These are phyloP conservation scores for Cyclostephanos tholiformis DNA, from an alignment of 108 stramenopile species.

Conservation along the genomic window DNA sequence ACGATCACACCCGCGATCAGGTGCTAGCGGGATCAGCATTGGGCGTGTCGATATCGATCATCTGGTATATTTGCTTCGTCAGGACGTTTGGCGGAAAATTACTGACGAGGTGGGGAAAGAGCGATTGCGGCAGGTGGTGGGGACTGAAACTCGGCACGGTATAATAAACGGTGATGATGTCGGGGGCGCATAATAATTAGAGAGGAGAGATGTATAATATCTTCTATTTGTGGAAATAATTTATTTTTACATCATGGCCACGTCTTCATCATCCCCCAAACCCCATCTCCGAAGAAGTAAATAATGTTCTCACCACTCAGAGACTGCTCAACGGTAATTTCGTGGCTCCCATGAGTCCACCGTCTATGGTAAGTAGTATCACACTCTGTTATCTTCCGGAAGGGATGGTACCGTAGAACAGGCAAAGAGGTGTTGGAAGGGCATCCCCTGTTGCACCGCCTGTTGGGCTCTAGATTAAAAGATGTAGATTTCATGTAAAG, in stretches of 20 bases:
- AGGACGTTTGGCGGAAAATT: conserved; percentile 8
- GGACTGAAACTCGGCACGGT: background rate
- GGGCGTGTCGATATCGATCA: conserved; percentile 13
- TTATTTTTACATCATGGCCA: too few relatives aligned
- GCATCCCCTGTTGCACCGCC: too few relatives aligned
- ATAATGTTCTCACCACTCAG: conserved; percentile 17
- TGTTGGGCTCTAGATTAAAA: too few relatives aligned
- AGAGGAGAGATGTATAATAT: too few relatives aligned
- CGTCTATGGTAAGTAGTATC: conserved; percentile 91
- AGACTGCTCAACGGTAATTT: conserved; percentile 78
- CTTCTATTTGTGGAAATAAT: too few relatives aligned
- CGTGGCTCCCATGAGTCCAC: conserved; percentile 79
- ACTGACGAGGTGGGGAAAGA: background rate
- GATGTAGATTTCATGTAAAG: too few relatives aligned
- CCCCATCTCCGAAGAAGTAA: background rate
- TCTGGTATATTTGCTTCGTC: conserved; percentile 35
- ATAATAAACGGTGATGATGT: background rate
- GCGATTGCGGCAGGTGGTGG: conserved; percentile 29
- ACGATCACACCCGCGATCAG: conserved; percentile 41
- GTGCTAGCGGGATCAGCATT: conserved; percentile 34
- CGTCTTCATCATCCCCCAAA: too few relatives aligned
- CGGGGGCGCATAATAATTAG: too few relatives aligned
- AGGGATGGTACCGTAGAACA: too few relatives aligned
- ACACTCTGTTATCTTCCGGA: too few relatives aligned
- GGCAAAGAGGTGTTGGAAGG: too few relatives aligned